Evolutionary conservation across 1,284 basidiomycete species (phyloP), one percentile per base, ranked within the genome.

Genomic region (Naganishia cerealis): DNA sequence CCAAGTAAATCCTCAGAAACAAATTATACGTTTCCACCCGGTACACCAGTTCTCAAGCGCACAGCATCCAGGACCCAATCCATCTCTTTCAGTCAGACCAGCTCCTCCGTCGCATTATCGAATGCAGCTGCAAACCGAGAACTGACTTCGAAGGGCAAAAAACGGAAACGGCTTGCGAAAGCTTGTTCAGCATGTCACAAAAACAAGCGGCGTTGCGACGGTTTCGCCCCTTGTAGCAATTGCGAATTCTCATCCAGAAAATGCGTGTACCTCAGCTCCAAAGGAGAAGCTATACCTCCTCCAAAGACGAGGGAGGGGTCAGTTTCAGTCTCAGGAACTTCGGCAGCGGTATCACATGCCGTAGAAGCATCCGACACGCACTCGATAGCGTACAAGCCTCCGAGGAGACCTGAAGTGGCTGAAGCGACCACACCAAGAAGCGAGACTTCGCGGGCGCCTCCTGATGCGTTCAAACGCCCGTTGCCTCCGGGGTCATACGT

Each of bases 161-260:
- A 79, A 67, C 72, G 79, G 38, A 79, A 80, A 70, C 74, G 79
- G 66, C 71, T 80, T 43, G 80, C 80, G 0, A 81, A 80, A 70
- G 80, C 80, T 15, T 81, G 80, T 62, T 76, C 75, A 63, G 80
- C 80, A 13, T 81, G 80, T 73, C 80, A 81, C 76, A 81, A 83
- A 75, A 83, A 83, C 72, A 83, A 83, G 74, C 75, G 82, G 57
- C 75, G 82, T 15, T 83, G 82, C 66, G 82, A 83, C 70, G 82
- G 82, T 21, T 83, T 83, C 57, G 79, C 82, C 0, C 82, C 82
- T 1, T 83, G 82, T 72, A 81, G 79, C 57, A 83, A 83, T 73
- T 83, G 82, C 75, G 82, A 83, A 73, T 83, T 83, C 70, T 81
- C 81, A 8, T 80, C 80, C 15, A 71, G 80, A 48, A 73, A 77